Evolutionary conservation across 2,329 filamentous ascomycete genomes (phyloP).

Genomic region (Nigrograna mackinnonii): DNA sequence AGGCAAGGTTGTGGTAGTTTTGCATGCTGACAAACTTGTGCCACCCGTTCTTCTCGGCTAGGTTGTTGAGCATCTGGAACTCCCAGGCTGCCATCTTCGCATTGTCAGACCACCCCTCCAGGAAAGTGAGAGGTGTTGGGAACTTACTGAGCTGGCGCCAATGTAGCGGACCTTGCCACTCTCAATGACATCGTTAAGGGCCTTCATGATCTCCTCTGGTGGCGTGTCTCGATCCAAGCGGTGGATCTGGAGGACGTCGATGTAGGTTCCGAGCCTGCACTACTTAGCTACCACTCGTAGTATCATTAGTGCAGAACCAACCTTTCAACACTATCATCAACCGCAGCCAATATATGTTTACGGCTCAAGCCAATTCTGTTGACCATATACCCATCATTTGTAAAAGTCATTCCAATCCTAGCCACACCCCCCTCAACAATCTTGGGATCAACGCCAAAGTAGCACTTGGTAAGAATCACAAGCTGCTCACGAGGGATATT

Average conservation of each 20-base stretch:
- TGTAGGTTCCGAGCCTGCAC: constrained; percentile 48
- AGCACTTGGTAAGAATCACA: constrained; percentile 62
- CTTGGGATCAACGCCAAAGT: constrained; percentile 46
- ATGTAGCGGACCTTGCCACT: constrained; percentile 51
- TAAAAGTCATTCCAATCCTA: constrained; percentile 32
- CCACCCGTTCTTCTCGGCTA: constrained; percentile 47
- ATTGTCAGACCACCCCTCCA: not conserved
- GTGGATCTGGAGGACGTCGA: constrained; percentile 57
- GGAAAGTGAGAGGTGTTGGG: too few species aligned
- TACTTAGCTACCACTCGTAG: constrained; percentile 40
- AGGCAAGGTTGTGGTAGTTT: constrained; percentile 49
- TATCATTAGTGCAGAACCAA: not conserved
- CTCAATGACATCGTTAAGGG: constrained; percentile 49
- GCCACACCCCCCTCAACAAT: constrained; percentile 12
- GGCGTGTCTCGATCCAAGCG: constrained; percentile 49
- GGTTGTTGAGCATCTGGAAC: constrained; percentile 49
- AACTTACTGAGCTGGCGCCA: constrained; percentile 37
- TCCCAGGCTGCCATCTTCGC: constrained; percentile 51
- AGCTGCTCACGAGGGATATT: constrained; percentile 60
- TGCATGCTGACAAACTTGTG: constrained; percentile 53
- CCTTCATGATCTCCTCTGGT: constrained; percentile 52
- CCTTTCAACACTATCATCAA: constrained; percentile 50
- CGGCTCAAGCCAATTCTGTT: constrained; percentile 48
- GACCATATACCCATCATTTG: constrained; percentile 47
- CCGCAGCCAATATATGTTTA: constrained; percentile 51